A percentile compares a stretch with the other conserved stretches of the same genome.
phyloP scores from a whole-genome alignment of 768 basidiomycete species.

The Suillus weaverae region DNA sequence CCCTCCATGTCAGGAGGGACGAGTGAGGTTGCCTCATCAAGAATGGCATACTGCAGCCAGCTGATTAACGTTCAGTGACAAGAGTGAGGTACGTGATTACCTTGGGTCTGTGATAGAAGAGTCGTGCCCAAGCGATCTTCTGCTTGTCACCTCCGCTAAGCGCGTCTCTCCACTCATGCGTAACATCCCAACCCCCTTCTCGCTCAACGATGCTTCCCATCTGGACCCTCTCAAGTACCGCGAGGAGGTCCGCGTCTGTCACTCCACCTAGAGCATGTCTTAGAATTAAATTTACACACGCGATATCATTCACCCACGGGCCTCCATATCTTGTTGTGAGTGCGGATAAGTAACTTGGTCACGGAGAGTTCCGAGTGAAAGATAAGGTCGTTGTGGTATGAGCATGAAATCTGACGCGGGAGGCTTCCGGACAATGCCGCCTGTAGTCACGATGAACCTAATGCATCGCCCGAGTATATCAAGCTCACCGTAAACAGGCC shows the following conservation, averaged over 20 bases:
- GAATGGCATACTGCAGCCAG: slow-evolving; percentile 79
- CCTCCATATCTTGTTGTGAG: slow-evolving; percentile 74
- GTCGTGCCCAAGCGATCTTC: slow-evolving; percentile 93
- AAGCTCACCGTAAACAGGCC: slow-evolving; percentile 65
- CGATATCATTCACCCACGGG: slow-evolving; percentile 46
- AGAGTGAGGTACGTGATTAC: slow-evolving; percentile 37
- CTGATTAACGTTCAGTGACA: slow-evolving; percentile 5
- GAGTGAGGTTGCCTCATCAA: slow-evolving; percentile 95
- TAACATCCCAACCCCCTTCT: slow-evolving; percentile 93
- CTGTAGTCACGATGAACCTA: slow-evolving; percentile 22
- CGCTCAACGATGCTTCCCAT: slow-evolving; percentile 87
- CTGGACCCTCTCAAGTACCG: slow-evolving; percentile 74
- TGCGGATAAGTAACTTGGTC: slow-evolving; percentile 98
- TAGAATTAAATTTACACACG: slow-evolving; percentile 5
- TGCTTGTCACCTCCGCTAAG: slow-evolving; percentile 96
- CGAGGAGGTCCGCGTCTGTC: slow-evolving; percentile 72
- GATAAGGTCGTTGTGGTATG: slow-evolving; percentile 94
- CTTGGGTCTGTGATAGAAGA: slow-evolving; percentile 96
- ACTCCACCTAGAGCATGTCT: slow-evolving; percentile 50
- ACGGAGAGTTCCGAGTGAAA: slow-evolving; percentile 89
- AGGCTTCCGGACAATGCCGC: slow-evolving; percentile 87
- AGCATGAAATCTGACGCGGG: slow-evolving; percentile 86
- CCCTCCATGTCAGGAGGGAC: slow-evolving; percentile 93
- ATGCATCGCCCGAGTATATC: background rate
- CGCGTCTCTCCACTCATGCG: slow-evolving; percentile 92